Evolutionary conservation across 495 filamentous ascomycete species (phyloP), one percentile per base, ranked within the genome.

Genomic region (Aspergillus avenaceus): DNA sequence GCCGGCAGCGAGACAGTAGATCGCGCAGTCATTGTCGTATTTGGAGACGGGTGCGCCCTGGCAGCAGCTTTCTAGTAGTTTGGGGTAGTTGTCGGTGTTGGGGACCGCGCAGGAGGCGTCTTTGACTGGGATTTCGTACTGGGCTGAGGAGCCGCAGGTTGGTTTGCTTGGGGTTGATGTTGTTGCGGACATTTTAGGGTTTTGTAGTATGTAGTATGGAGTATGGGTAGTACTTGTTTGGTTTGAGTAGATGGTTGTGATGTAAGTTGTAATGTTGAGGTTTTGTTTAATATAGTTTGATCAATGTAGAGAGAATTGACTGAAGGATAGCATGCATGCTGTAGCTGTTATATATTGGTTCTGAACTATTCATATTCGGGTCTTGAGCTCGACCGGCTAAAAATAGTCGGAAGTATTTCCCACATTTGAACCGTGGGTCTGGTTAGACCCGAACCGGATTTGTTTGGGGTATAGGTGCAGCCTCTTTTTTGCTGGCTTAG

Each of bases 21-120:
- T 21, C 65, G 73, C 48, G 60, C 75, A 1, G 74, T 72, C 42
- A 62, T 78, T 22, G 62, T 79, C 26, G 73, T 48, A 48, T 2
- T 31, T 1, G 13, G 22, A 32, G 32, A 54, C 45, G 14, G 50
- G 46, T 18, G 50, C 55, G 8, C 46, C 41, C 21, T 54, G 45
- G 11, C 41, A 50, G 36, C 55, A 58, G 22, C 27, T 40, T 16
- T 49, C 51, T 18, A 58, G 18, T 9, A 47, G 16, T 8, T 21
- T 11, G 12, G 46, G 36, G 43, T 58, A 58, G 28, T 50, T 54
- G 14, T 34, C n/a, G 22, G 26, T 49, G 29, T 54, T 58, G 40
- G 55, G 55, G 37, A 58, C 42, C 5, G 46, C 55, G 25, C 55
- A 58, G 31, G 55, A 41, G 16, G 55, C 55, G 24, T 58, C 55